phyloP scores from a whole-genome alignment of 768 basidiomycete genomes.

The Pulveroboletus sp. region DNA sequence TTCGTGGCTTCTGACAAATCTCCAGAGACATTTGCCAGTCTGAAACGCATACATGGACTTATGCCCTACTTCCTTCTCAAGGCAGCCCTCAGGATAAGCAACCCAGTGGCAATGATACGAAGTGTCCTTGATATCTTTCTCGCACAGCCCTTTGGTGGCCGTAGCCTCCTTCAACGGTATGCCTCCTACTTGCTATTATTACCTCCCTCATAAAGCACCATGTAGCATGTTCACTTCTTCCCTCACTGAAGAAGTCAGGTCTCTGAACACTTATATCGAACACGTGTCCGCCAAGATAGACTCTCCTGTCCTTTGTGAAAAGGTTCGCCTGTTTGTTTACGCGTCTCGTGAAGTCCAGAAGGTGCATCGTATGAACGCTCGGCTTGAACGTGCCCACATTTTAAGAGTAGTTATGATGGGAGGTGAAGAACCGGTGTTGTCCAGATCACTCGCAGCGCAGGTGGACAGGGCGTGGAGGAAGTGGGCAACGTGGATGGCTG shows the following conservation, averaged over 20 bases:
- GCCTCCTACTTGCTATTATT: conserved; percentile 3
- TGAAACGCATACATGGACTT: conserved; percentile 91
- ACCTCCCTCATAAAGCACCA: conserved; percentile 3
- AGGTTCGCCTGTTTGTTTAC: conserved; percentile 80
- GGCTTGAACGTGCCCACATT: conserved; percentile 64
- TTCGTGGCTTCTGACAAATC: conserved; percentile 91
- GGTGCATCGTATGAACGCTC: conserved; percentile 75
- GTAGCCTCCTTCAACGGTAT: conserved; percentile 84
- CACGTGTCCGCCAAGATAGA: conserved; percentile 85
- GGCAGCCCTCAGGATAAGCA: conserved; percentile 85
- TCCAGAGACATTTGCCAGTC: conserved; percentile 77
- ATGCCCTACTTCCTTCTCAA: conserved; percentile 99
- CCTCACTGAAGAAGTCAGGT: conserved; percentile 82
- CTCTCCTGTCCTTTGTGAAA: conserved; percentile 82
- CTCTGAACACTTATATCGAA: conserved; percentile 81
- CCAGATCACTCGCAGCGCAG: conserved; percentile 73
- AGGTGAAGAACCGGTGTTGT: conserved; percentile 67
- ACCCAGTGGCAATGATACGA: conserved; percentile 95
- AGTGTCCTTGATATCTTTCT: conserved; percentile 90
- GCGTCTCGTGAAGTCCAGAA: conserved; percentile 87
- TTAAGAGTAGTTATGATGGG: conserved; percentile 78
- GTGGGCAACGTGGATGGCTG: conserved; percentile 66
- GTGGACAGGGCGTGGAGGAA: conserved; percentile 75
- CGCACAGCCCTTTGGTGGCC: conserved; percentile 93
- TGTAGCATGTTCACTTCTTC: conserved; percentile 93